Percentiles rank a stretch among this genome's conserved stretches.
These are phyloP conservation scores for Murraya paniculata DNA, from an alignment of 345 rosid genomes.

Conservation along the genomic window DNA sequence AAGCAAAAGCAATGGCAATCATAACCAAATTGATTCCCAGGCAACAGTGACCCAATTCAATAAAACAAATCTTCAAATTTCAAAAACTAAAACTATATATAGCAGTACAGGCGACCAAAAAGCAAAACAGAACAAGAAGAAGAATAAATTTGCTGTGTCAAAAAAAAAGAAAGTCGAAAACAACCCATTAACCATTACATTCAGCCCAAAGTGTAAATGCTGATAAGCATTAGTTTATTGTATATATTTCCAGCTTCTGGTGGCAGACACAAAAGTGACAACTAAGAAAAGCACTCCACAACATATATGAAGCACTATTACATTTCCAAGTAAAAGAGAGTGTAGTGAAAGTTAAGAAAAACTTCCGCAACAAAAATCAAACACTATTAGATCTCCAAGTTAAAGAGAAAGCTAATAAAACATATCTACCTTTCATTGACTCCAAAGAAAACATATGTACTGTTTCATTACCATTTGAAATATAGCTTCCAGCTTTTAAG, in stretches of 20 bases:
- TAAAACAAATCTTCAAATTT: neutral
- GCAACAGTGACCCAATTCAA: neutral
- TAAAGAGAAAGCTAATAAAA: neutral
- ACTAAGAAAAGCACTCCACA: constrained; percentile 7
- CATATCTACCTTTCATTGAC: constrained; percentile 8
- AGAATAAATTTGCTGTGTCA: constrained; percentile 6
- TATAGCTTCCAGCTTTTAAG: constrained; percentile 3
- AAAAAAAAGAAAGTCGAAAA: constrained; percentile 13
- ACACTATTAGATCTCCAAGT: neutral
- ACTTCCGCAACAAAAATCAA: neutral
- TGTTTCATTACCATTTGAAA: constrained; percentile 22
- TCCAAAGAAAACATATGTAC: constrained; percentile 5
- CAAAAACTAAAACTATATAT: constrained; percentile 15
- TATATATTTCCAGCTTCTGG: neutral
- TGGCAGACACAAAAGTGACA: neutral
- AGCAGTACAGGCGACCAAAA: neutral
- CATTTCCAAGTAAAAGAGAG: constrained; percentile 6
- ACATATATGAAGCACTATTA: neutral
- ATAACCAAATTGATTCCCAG: neutral
- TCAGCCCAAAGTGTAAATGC: neutral
- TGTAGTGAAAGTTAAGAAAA: neutral
- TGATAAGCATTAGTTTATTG: neutral
- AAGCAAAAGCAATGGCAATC: neutral
- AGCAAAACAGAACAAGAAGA: neutral
- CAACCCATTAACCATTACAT: neutral